A percentile compares a stretch with the other conserved stretches of the same genome.
These are phyloP conservation scores for Furcasterigmium furcatum DNA, from an alignment of 2,329 filamentous ascomycete species.

Conservation along the genomic window DNA sequence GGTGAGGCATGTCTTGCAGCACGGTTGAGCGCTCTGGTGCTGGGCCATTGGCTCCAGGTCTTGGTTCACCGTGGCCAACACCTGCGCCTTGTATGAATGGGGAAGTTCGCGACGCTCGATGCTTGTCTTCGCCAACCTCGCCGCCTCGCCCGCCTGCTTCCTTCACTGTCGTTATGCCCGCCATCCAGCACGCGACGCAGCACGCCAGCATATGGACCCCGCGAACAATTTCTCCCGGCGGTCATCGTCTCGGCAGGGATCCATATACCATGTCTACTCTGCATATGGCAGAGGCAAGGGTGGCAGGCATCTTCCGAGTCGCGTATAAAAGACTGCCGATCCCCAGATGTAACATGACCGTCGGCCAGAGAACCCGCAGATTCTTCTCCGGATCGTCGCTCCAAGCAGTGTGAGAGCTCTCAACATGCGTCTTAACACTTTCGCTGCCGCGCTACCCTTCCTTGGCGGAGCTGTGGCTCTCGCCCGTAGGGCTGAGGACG, in stretches of 20 bases:
- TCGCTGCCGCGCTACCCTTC: slow-evolving; percentile 4
- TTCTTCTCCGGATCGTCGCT: neutral
- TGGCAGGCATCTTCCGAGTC: no score
- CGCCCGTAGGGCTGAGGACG: slow-evolving; percentile 4
- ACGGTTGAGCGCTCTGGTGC: neutral
- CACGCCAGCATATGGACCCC: neutral
- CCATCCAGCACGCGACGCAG: neutral
- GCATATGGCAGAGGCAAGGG: no score
- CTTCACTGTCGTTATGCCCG: neutral
- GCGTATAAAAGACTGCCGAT: neutral
- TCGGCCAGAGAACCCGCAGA: neutral
- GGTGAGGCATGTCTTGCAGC: neutral
- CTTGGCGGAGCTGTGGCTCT: slow-evolving; percentile 1
- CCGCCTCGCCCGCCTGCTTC: neutral
- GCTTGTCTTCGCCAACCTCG: neutral
- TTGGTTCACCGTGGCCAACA: neutral
- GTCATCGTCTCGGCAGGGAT: no score
- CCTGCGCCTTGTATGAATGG: neutral
- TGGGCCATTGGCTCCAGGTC: slow-evolving; percentile 2
- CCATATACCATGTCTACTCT: no score
- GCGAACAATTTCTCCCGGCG: neutral
- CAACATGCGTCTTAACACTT: slow-evolving; percentile 2
- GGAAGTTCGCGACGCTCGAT: neutral
- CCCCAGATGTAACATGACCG: neutral
- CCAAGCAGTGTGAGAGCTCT: neutral